Evolutionary conservation across 139 green algal species (phyloP), one percentile per base, ranked within the genome.

Genomic region (Limnomonas spitsbergensis): DNA sequence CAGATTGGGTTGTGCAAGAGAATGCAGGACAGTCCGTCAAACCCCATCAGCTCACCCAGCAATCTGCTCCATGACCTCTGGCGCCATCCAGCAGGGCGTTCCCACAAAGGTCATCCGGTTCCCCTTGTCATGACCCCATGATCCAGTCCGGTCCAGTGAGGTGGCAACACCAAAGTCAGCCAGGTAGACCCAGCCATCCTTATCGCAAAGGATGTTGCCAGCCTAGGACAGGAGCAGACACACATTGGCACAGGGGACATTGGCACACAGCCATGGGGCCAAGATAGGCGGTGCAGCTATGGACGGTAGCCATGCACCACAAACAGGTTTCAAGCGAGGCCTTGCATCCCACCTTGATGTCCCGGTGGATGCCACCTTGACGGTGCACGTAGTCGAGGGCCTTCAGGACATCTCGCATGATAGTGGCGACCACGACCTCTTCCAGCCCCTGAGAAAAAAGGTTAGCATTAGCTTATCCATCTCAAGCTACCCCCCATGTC

Each of bases 91-190:
- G 84, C 84, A 89, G 4, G 85, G 85, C 4, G 85, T 89, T 36
- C 87, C 87, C 35, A 92, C 88, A 82, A 92, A 91, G 0, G 93
- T 97, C 83, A 92, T 96, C 68, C 92, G 90, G 0, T 82, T 72
- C 53, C 80, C 54, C 69, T 92, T 87, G 67, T 92, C 83, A 77
- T 94, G 90, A 69, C 93, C 92, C 94, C 94, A 98, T 2, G 89
- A 93, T 0, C 91, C 94, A 2, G 86, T 86, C 0, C 97, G 90
- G 79, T 98, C 94, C 82, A 96, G 85, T 1, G 88, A 90, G 32
- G 96, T 95, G 2, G 95, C 93, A 35, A 99, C 96, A 20, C 96
- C 96, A 90, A 99, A 99, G 90, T 99, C 96, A 1, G 88, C 95
- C 53, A 99, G 88, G 78, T 97, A 88, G 39, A 99, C 92, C 7